Evolutionary conservation across 371 early-diverging fungal genomes (phyloP).

Genomic region (Dichotomocladium elegans): DNA sequence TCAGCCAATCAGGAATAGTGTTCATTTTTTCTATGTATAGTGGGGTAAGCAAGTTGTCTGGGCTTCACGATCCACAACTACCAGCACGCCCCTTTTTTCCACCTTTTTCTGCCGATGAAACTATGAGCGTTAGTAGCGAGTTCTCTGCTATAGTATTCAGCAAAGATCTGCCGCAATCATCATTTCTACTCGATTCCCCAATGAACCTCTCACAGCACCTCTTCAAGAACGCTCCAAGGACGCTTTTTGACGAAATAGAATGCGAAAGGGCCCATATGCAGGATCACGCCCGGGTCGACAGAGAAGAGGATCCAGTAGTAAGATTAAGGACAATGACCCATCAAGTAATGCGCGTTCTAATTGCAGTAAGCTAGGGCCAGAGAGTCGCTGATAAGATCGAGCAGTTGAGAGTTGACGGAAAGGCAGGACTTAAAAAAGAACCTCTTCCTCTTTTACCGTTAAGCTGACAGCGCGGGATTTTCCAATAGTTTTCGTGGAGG

Average conservation of each 20-base stretch:
- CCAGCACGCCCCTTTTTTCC: too few relatives aligned
- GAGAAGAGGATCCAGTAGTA: neutral
- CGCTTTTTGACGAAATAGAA: conserved; percentile 11
- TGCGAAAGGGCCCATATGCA: neutral
- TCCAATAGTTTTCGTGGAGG: conserved; percentile 10
- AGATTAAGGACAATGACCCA: too few relatives aligned
- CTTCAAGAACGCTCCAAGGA: conserved; percentile 10
- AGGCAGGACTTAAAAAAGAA: neutral
- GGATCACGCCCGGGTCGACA: neutral
- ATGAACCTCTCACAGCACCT: neutral
- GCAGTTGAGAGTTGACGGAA: neutral
- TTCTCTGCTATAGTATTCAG: conserved; percentile 8
- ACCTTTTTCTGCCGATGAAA: neutral
- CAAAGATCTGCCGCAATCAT: conserved; percentile 15
- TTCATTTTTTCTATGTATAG: too few relatives aligned
- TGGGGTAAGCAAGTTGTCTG: too few relatives aligned
- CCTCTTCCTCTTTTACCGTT: too few relatives aligned
- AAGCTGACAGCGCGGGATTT: too few relatives aligned
- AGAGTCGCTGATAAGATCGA: neutral
- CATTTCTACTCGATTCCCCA: conserved; percentile 4
- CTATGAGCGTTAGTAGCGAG: conserved; percentile 1
- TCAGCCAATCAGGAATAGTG: too few relatives aligned
- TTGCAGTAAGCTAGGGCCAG: too few relatives aligned
- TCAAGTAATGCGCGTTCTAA: too few relatives aligned
- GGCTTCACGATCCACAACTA: too few relatives aligned